phyloP scores from a whole-genome alignment of 2,329 filamentous ascomycete genomes.

The Thermochaetoides dissita region DNA sequence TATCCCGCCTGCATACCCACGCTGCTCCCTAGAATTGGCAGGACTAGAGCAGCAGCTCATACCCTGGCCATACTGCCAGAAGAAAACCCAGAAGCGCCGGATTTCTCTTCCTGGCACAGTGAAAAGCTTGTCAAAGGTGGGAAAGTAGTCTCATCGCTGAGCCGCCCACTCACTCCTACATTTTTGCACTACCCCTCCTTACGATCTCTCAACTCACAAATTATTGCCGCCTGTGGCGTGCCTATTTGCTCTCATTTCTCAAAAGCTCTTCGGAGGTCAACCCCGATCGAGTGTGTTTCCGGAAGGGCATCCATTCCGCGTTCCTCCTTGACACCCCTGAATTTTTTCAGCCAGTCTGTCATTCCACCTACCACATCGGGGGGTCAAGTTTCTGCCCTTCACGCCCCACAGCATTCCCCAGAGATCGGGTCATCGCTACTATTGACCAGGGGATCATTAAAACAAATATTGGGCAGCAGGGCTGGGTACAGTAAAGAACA shows the following conservation, averaged over 20 bases:
- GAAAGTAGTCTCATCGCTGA: slow-evolving; percentile 2
- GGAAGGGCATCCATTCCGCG: neutral
- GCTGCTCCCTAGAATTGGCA: slow-evolving; percentile 10
- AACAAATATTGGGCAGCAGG: slow-evolving; percentile 7
- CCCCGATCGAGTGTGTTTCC: slow-evolving; percentile 7
- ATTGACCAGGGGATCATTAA: slow-evolving; percentile 10
- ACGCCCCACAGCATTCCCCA: neutral
- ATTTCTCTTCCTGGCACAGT: slow-evolving; percentile 4
- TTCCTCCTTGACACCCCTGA: slow-evolving; percentile 2
- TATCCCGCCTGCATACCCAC: slow-evolving; percentile 15
- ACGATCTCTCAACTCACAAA: slow-evolving; percentile 3
- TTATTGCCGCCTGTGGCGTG: slow-evolving; percentile 12
- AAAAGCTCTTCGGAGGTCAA: slow-evolving; percentile 9
- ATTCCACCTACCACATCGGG: slow-evolving; percentile 1
- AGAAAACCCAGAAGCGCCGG: slow-evolving; percentile 8
- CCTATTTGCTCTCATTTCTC: slow-evolving; percentile 3
- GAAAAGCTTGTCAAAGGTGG: slow-evolving; percentile 4
- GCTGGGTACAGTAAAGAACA: slow-evolving; percentile 7
- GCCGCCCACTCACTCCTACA: slow-evolving; percentile 2
- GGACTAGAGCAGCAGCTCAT: slow-evolving; percentile 1
- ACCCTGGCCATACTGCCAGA: too few species aligned
- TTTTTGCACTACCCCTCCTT: slow-evolving; percentile 3
- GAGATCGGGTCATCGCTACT: slow-evolving; percentile 5
- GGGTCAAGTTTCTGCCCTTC: slow-evolving; percentile 2
- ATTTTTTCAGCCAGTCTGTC: neutral